Evolutionary conservation across 306 rosid species (phyloP), one percentile per base, ranked within the genome.

Genomic region (Adenanthera pavonina): DNA sequence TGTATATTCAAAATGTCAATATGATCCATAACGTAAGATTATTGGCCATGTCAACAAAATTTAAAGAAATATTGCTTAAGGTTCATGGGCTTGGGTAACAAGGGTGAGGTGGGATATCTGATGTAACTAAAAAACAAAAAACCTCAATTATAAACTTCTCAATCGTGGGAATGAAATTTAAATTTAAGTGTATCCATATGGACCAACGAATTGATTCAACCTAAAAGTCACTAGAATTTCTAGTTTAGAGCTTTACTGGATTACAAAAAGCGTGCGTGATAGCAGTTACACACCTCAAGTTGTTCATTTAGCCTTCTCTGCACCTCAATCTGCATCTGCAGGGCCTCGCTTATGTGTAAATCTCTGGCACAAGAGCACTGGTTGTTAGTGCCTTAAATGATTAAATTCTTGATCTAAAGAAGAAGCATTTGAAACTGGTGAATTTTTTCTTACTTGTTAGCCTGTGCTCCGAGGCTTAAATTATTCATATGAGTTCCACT

Each of bases 261-360:
- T 41, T 47, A 33, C 77, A 51, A 53, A n/a, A 56, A 51, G 4
- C 76, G 44, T 79, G 77, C 80, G 79, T 56, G 67, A 20, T 34
- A 41, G 68, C 48, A 19, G 47, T 35, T 47, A 61, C 86, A 49
- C 86, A 94, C 98, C 97, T 94, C 98, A 46, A 94, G 95, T 71
- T 94, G 98, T 70, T 92, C 95, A 76, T 94, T 93, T 68, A 94
- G 84, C 81, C 97, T 92, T 89, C 94, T 92, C 73, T 94, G 98
- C 62, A 92, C 98, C 84, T 92, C 98, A 43, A 94, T 92, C 78
- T 94, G 98, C 94, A 94, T 89, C 69, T 94, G 92, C 61, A 92
- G 92, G 61, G 98, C 88, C 86, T 94, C 98, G 75, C 84, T 82
- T 72, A 94, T 84, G 59, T 90, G 94, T 48, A 90, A 69, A 76